These are phyloP conservation scores for Nothophoma quercina DNA, from an alignment of 2,329 filamentous ascomycete species.

Conservation along the genomic window DNA sequence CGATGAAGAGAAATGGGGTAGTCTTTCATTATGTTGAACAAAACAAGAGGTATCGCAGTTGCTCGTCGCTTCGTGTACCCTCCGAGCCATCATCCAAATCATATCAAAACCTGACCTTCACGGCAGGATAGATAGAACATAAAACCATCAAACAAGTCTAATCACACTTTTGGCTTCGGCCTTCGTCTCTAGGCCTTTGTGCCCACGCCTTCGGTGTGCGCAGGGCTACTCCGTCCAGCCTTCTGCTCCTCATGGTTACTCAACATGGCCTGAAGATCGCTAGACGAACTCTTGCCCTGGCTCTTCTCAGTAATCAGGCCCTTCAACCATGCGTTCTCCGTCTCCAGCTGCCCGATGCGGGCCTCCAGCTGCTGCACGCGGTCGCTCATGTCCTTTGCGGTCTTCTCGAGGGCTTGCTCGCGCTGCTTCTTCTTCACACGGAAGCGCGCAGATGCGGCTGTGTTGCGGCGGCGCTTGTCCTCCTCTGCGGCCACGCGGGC, in stretches of 20 bases:
- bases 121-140: too few relatives aligned
- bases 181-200: constrained; percentile 42
- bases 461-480: constrained; percentile 63
- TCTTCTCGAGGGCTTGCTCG: constrained; percentile 60
- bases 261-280: constrained; percentile 44
- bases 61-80: constrained; percentile 7
- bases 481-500: constrained; percentile 59
- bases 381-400: constrained; percentile 60
- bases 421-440: constrained; percentile 65
- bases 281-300: constrained; percentile 43
- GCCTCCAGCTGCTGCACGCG: constrained; percentile 60
- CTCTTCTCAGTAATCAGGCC: constrained; percentile 60
- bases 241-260: constrained; percentile 45
- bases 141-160: constrained; percentile 9
- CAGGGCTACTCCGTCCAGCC: constrained; percentile 45
- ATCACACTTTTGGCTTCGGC: constrained; percentile 39
- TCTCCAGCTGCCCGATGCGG: constrained; percentile 62
- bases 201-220: constrained; percentile 49
- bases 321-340: constrained; percentile 62
- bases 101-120: constrained; percentile 2
- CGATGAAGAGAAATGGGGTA: neutral
- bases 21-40: constrained; percentile 14
- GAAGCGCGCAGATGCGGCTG: constrained; percentile 61
- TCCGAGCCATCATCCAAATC: neutral
- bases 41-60: constrained; percentile 10